Evolutionary conservation across 768 basidiomycete species (phyloP), one percentile per base, ranked within the genome.

Genomic region (Calocera viscosa): DNA sequence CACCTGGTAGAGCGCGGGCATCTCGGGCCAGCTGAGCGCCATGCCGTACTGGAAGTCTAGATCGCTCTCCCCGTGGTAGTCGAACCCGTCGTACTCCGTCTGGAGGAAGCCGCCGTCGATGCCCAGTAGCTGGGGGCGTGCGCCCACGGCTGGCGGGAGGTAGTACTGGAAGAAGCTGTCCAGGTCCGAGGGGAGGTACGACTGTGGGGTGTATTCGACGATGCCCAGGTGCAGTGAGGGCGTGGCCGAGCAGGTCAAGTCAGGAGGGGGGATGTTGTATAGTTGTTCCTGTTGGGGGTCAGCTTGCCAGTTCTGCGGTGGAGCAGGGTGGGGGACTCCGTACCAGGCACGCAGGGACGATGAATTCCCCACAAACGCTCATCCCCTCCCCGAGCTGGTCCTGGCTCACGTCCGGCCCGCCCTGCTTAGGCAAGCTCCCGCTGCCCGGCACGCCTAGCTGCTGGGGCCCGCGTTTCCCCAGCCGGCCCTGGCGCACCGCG

Each of bases 51-150:
- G 65, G 22, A 89, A 82, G 72, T 90, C 89, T 2, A 90, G 81
- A 71, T 86, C 80, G 33, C 87, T 86, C 78, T 89, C 89, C n/a
- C 80, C 84, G 63, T 87, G 85, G 47, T 77, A 77, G 22, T 75
- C 70, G 70, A 83, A 82, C 41, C 79, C 74, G 41, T 2, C 5
- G 14, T 38, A 33, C 19, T 24, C 5, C 28, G 35, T 41, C 64
- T 39, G 39, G 38, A 19, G 14, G 53, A 16, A 17, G 67, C 83
- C 83, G 68, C 72, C 75, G 49, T 76, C 72, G 64, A 74, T 74
- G 2, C 74, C 69, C 43, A 72, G 71, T 10, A 81, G 69, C 7
- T 67, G 67, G 1, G 82, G 83, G 5, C 76, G 72, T 38, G 72
- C 71, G 3, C 81, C 80, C 0, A 81, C 75, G n/a, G 80, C 76